Percentiles rank a stretch among this genome's conserved stretches.
Conservation (phyloP, 768 basidiomycete genomes). For the Phanerodontia chrysosporium region DNA sequence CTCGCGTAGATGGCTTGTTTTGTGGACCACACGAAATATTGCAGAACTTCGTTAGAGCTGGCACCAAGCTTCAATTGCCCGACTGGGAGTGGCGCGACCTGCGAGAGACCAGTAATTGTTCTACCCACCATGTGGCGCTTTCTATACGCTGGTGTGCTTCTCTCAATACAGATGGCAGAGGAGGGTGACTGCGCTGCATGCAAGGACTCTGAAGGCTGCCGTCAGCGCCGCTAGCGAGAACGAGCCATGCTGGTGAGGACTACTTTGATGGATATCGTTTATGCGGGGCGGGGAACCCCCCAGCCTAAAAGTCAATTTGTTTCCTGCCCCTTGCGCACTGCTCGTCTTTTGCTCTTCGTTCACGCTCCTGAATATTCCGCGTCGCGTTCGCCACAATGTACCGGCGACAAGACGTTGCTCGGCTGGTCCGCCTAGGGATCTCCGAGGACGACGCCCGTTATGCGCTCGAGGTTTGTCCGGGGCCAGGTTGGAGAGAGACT, state of each 20-base stretch:
- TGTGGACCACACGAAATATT: too few species aligned
- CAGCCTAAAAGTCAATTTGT: background rate
- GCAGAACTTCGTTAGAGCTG: too few species aligned
- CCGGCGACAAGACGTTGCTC: conserved; percentile 8
- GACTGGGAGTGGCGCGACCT: too few species aligned
- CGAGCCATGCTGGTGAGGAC: background rate
- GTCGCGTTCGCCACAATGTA: background rate
- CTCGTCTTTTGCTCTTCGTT: background rate
- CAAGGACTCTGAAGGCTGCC: too few species aligned
- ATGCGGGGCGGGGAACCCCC: background rate
- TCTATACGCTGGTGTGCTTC: too few species aligned
- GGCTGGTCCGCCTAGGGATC: conserved; percentile 10
- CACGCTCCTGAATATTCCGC: background rate
- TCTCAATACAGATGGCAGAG: too few species aligned
- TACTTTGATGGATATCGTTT: background rate
- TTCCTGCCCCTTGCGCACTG: background rate
- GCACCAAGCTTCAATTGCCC: too few species aligned
- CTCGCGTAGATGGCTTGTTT: too few species aligned
- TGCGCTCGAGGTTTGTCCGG: conserved; percentile 16
- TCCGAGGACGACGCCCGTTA: conserved; percentile 8
- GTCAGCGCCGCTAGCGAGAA: background rate
- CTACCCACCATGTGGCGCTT: too few species aligned
- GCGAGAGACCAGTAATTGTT: too few species aligned
- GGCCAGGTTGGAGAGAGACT: background rate
- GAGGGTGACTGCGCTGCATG: too few species aligned